Evolutionary conservation across 768 basidiomycete species (phyloP).

Genomic region (Amanita rubescens): DNA sequence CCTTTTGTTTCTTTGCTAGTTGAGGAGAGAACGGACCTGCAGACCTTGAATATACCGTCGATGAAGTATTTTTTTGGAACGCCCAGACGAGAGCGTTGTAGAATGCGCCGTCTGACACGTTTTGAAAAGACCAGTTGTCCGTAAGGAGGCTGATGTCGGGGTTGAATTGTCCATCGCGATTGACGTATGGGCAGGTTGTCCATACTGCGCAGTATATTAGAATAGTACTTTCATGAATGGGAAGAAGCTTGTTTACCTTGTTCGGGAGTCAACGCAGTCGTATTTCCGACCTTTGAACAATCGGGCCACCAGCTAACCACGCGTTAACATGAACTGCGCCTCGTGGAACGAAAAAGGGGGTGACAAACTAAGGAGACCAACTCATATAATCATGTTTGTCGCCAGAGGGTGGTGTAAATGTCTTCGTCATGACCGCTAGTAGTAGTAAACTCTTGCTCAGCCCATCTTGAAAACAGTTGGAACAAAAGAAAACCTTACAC

Average conservation of each 20-base stretch:
- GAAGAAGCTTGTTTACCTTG: slow-evolving; percentile 27
- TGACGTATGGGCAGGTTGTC: slow-evolving; percentile 48
- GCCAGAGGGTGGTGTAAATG: slow-evolving; percentile 41
- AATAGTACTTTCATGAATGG: neutral
- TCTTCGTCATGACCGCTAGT: slow-evolving; percentile 43
- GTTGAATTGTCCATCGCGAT: slow-evolving; percentile 56
- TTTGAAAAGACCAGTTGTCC: slow-evolving; percentile 47
- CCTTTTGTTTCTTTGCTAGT: neutral
- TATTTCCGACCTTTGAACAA: slow-evolving; percentile 51
- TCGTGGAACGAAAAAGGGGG: neutral
- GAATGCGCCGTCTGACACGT: slow-evolving; percentile 50
- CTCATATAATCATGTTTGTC: slow-evolving; percentile 60
- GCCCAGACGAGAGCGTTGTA: slow-evolving; percentile 54
- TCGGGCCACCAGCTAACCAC: slow-evolving; percentile 55
- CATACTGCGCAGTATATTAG: slow-evolving; percentile 35
- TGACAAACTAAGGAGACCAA: slow-evolving; percentile 59
- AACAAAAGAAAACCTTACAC: slow-evolving; percentile 35
- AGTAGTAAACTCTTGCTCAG: neutral
- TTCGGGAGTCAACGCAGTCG: slow-evolving; percentile 44
- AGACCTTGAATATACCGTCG: slow-evolving; percentile 29
- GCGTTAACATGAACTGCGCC: neutral
- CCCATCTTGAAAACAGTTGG: neutral
- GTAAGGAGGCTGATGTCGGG: slow-evolving; percentile 53
- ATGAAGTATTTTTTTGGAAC: slow-evolving; percentile 16
- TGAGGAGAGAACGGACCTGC: slow-evolving; percentile 23